phyloP scores from a whole-genome alignment of 495 filamentous ascomycete genomes.

The Penicillium crystallinum region DNA sequence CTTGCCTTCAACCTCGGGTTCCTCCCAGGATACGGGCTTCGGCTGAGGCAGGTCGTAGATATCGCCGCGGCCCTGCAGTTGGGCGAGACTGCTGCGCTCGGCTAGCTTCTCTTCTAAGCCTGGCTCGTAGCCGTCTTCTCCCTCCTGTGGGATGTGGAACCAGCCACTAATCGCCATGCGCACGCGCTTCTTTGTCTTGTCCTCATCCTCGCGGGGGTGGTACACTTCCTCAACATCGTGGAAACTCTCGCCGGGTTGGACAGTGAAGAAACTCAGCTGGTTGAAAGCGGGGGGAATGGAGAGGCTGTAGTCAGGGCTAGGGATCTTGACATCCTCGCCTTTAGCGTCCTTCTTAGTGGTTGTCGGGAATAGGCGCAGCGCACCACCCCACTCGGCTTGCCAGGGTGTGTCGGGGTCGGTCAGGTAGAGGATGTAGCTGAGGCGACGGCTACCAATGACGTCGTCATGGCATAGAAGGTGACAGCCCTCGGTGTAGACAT shows the following conservation, averaged over 20 bases:
- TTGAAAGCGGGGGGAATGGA: conserved; percentile 92
- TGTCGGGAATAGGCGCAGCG: conserved; percentile 83
- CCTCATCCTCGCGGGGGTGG: conserved; percentile 57
- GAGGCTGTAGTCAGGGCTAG: conserved; percentile 66
- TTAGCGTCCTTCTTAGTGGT: conserved; percentile 55
- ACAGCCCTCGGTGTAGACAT: conserved; percentile 93
- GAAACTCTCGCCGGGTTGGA: conserved; percentile 95
- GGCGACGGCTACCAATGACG: conserved; percentile 87
- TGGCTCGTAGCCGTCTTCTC: conserved; percentile 86
- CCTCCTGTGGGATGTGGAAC: conserved; percentile 96
- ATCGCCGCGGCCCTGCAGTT: conserved; percentile 86
- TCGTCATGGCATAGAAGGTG: conserved; percentile 97
- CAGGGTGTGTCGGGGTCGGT: conserved; percentile 89
- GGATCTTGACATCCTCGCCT: conserved; percentile 67
- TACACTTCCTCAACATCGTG: conserved; percentile 99
- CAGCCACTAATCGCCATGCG: conserved; percentile 99
- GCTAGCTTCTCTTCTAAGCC: conserved; percentile 86
- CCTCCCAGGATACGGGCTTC: conserved; percentile 43
- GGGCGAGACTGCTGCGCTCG: conserved; percentile 80
- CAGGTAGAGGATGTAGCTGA: conserved; percentile 96
- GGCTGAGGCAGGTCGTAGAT: conserved; percentile 76
- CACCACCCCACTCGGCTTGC: conserved; percentile 92
- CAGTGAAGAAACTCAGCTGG: conserved; percentile 95
- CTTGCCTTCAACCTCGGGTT: conserved; percentile 28
- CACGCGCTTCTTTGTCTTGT: conserved; percentile 62